Base-by-base conservation (phyloP, 75 land plant species). In the Pinus taeda region DNA sequence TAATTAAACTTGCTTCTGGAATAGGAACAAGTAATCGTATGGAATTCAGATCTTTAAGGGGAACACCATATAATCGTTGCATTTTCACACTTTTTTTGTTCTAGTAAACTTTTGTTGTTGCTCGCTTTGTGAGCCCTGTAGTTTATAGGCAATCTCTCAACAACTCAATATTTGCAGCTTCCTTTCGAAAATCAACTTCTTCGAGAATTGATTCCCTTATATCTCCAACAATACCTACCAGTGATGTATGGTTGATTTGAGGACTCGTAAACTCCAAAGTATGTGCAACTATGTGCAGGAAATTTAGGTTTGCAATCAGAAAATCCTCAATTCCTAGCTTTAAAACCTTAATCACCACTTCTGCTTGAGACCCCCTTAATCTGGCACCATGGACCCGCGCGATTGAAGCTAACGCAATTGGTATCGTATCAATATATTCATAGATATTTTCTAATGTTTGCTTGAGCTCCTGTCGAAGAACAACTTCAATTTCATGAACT, bases 331-430 rank as follows among this genome's bases (percentile, higher is more conserved):
- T 91, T 59, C 96, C 96, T 33, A 96, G 94, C 83, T 96, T 96
- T 73, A 96, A 76, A 56, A 96, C 96, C 85, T 96, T 96, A 66
- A 93, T 89, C 59, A 92, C 99, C 55, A 96, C 99, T 33, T 96
- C 94, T 74, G 87, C 86, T 74, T 79, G 83, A 57, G 89, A 87
- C 30, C 93, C 93, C 83, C 77, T 82, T 26, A 93, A 84, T 70
- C 90, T 88, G 74, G 97, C 99, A 78, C 82, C 93, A 92, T 93
- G 99, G 70, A 93, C 99, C 93, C 93, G 96, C 73, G 94, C 99
- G 73, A 96, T 83, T 30, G 99, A 96, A 37, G 99, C 99, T 20
- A 93, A 93, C 29, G 99, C 94, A 84, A 96, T 79, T 60, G 96
- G 96, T 15, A 82, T 83, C 42, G 94, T 93, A 81, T 96, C 92